These are phyloP conservation scores for Ulmus americana DNA, from an alignment of 331 rosid species.

Conservation along the genomic window DNA sequence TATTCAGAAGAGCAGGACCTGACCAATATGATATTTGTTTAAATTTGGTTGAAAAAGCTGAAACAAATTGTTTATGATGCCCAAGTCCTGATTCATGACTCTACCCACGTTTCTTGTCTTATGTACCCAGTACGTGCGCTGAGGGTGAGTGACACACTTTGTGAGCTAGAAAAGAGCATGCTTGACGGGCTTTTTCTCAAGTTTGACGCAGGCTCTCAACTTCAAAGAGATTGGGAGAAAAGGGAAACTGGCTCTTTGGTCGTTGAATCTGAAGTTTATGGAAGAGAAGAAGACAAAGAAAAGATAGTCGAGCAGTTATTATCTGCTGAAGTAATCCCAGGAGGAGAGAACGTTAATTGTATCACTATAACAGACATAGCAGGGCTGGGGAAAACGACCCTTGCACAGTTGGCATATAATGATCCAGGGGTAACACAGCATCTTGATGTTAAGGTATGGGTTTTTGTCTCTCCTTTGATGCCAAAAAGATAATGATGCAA, in stretches of 20 bases:
- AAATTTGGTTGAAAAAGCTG: too few relatives aligned
- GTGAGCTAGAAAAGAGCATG: background rate
- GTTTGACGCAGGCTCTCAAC: background rate
- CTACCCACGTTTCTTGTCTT: too few relatives aligned
- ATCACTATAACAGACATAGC: conserved; percentile 16
- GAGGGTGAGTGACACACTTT: background rate
- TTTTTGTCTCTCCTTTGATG: conserved; percentile 5
- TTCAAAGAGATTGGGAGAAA: too few relatives aligned
- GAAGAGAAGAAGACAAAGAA: conserved; percentile 18
- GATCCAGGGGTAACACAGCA: background rate
- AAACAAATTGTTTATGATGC: too few relatives aligned
- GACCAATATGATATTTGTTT: too few relatives aligned
- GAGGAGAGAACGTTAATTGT: background rate
- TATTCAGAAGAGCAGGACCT: too few relatives aligned
- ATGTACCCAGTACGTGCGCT: too few relatives aligned
- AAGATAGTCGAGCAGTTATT: background rate
- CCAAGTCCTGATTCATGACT: too few relatives aligned
- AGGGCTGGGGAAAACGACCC: conserved; percentile 17
- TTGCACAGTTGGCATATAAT: conserved; percentile 19
- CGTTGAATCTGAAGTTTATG: conserved; percentile 7
- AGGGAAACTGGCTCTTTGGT: conserved; percentile 14
- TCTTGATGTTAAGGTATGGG: conserved; percentile 10
- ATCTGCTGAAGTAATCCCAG: background rate
- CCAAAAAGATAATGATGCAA: conserved; percentile 5
- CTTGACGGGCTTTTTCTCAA: background rate